These are phyloP conservation scores for Dryadomyces sulphureus DNA, from an alignment of 2,329 filamentous ascomycete genomes.

Conservation along the genomic window DNA sequence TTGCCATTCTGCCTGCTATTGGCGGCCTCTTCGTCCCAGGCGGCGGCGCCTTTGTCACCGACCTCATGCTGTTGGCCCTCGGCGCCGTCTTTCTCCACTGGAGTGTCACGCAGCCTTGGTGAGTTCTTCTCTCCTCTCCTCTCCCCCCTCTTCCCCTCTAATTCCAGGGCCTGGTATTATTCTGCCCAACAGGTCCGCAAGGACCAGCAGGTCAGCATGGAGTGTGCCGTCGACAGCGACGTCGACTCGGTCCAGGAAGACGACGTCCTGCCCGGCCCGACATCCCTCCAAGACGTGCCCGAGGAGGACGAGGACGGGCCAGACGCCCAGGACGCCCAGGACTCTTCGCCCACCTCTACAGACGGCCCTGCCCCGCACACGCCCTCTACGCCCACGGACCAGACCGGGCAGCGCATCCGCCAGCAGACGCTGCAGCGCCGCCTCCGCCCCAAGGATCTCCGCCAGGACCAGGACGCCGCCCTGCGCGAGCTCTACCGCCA, in stretches of 20 bases:
- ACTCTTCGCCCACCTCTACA: not conserved
- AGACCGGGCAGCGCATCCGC: not conserved
- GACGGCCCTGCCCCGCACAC: too few species aligned
- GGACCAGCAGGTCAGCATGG: slow-evolving; percentile 28
- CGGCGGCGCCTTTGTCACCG: slow-evolving; percentile 70
- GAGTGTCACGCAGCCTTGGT: slow-evolving; percentile 86
- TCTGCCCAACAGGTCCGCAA: slow-evolving; percentile 50
- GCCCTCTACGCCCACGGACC: not conserved
- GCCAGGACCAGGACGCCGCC: slow-evolving; percentile 19
- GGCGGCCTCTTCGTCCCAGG: slow-evolving; percentile 74
- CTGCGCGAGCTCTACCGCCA: slow-evolving; percentile 55
- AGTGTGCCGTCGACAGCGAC: slow-evolving; percentile 26
- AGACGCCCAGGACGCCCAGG: too few species aligned
- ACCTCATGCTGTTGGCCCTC: slow-evolving; percentile 65
- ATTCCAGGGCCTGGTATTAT: slow-evolving; percentile 54
- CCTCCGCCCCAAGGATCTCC: not conserved
- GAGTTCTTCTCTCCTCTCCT: slow-evolving; percentile 15
- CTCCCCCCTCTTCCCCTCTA: not conserved
- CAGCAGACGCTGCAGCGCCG: not conserved
- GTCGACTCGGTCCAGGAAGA: slow-evolving; percentile 10
- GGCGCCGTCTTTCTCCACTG: slow-evolving; percentile 82
- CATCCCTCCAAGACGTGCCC: slow-evolving; percentile 25
- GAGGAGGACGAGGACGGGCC: slow-evolving; percentile 25
- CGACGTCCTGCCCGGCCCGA: not conserved
- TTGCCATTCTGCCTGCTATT: slow-evolving; percentile 76